phyloP scores from a whole-genome alignment of 75 land plant species.

The Gnetum montanum region DNA sequence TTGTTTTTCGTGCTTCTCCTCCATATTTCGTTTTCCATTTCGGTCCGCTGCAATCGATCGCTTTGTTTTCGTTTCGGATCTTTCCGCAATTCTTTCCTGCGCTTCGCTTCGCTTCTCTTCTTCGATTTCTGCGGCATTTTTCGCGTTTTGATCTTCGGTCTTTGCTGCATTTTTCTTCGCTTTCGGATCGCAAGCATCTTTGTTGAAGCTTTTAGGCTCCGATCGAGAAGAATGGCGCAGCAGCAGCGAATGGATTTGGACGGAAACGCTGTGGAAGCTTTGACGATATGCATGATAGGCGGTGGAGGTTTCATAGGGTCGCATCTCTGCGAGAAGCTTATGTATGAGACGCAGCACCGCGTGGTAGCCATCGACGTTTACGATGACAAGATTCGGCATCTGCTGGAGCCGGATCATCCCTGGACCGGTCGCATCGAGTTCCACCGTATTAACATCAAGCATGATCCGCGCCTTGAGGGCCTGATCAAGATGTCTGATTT shows the following conservation, averaged over 20 bases:
- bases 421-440: conserved; percentile 80
- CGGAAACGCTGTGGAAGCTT: conserved; percentile 44
- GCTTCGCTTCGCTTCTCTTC: no score
- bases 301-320: conserved; percentile 98
- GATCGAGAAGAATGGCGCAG: no score
- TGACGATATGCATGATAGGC: conserved; percentile 88
- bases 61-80: no score
- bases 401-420: conserved; percentile 46
- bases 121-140: no score
- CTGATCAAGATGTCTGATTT: conserved; percentile 92
- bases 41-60: no score
- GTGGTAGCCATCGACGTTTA: conserved; percentile 85
- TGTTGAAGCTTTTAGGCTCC: no score
- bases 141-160: no score
- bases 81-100: no score
- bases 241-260: conserved; percentile 66
- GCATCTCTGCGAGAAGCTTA: conserved; percentile 90
- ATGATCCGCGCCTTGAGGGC: conserved; percentile 85
- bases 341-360: conserved; percentile 69
- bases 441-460: conserved; percentile 90
- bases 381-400: conserved; percentile 89
- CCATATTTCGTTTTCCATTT: no score
- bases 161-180: no score
- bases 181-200: no score
- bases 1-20: no score